Base-by-base conservation (phyloP, 768 basidiomycete species). In the Amanita pseudoporphyria region DNA sequence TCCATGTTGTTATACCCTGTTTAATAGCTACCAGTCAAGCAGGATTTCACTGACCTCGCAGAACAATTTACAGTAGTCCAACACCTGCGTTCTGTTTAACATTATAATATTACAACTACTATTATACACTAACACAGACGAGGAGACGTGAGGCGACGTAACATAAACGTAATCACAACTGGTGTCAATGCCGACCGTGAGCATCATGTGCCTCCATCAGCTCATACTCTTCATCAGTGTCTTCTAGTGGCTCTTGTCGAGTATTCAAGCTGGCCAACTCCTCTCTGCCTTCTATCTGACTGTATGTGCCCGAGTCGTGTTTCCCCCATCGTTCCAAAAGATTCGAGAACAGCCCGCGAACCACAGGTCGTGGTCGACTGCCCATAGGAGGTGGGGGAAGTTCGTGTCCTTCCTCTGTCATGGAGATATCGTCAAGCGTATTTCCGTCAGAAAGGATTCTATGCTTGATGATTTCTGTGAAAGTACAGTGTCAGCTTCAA, bases 221-320 rank as follows among this genome's bases (percentile, higher is more conserved):
- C 37, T 49, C 48, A 19, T 31, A 49, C 37, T 49, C 48, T 22
- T 41, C 48, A 3, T 47, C 46, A 3, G 12, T 28, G 13, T 49
- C 39, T 32, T 33, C 38, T 19, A 28, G 7, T 7, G 4, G 4
- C 7, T 28, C 26, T 4, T 28, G 26, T 28, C 7, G 26, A 28
- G 10, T 19, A 32, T 49, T 49, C 48, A 49, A 33, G 9, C 48
- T 19, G 5, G 37, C 39, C 28, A 49, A 14, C 19, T 49, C 48
- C 28, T 49, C 48, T 12, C 37, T 10, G n/a, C 32, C 28, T 19
- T 21, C 16, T 19, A 21, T 13, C 13, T 16, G 14, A 14, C 26
- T 12, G 21, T 47, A 36, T 24, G 36, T 28, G 1, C 14, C 12
- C 16, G 19, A 21, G 3, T 28, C 26, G 4, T 28, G 26, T 28